Evolutionary conservation across 169 alveolate species (phyloP).

Genomic region (Plasmodium gonderi): DNA sequence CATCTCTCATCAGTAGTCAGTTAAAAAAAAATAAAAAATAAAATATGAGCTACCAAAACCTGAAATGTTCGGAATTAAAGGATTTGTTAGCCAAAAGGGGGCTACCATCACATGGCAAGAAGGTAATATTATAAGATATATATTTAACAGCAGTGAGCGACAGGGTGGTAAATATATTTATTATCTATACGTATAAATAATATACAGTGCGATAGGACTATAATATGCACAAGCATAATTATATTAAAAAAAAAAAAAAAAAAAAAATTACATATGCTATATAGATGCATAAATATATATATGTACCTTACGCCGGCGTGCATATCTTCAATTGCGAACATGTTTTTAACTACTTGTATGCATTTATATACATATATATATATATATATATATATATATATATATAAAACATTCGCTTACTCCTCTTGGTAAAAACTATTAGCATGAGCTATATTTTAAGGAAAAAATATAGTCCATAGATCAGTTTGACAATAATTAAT

Average conservation of each 20-base stretch:
- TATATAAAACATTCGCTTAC: not conserved
- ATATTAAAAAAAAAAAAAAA: not conserved
- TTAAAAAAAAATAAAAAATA: not conserved
- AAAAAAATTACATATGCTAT: not conserved
- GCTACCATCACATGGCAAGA: constrained; percentile 72
- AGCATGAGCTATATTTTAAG: too few relatives aligned
- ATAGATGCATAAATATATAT: not conserved
- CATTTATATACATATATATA: constrained; percentile 2
- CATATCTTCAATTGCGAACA: too few relatives aligned
- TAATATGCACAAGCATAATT: not conserved
- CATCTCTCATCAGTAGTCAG: too few relatives aligned
- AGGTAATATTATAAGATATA: not conserved
- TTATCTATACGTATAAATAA: not conserved
- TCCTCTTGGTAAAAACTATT: too few relatives aligned
- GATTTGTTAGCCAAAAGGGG: constrained; percentile 75
- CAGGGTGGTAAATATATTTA: not conserved
- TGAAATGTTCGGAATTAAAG: constrained; percentile 69
- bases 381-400: not conserved
- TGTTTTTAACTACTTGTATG: not conserved
- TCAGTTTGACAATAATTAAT: too few relatives aligned
- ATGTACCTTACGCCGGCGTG: too few relatives aligned
- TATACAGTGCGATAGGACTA: too few relatives aligned
- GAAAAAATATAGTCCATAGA: too few relatives aligned
- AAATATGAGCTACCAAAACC: constrained; percentile 56
- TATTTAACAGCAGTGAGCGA: not conserved